These are phyloP conservation scores for Cercospora nicotianae DNA, from an alignment of 2,329 filamentous ascomycete genomes.

Conservation along the genomic window DNA sequence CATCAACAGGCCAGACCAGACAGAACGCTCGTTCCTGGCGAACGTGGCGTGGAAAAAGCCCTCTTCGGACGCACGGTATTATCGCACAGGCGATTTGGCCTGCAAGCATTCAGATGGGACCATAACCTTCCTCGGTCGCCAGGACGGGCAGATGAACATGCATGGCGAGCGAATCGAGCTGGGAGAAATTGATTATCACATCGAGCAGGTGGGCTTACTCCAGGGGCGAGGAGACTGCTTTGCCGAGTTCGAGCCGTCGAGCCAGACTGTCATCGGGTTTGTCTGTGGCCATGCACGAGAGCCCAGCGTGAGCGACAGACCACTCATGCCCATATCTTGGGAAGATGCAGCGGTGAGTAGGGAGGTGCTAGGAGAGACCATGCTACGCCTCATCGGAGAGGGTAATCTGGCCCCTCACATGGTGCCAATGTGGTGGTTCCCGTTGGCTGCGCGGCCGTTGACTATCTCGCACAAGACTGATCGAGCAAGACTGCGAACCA, in stretches of 20 bases:
- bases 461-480: neutral
- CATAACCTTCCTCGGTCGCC: conserved; percentile 57
- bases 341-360: neutral
- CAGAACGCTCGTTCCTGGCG: neutral
- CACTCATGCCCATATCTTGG: neutral
- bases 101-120: neutral
- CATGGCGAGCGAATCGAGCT: conserved; percentile 75
- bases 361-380: neutral
- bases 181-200: conserved; percentile 65
- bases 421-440: neutral
- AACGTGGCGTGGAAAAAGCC: neutral
- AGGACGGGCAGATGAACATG: conserved; percentile 76
- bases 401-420: neutral
- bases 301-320: neutral
- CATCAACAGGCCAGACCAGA: neutral
- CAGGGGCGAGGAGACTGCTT: neutral
- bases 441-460: neutral
- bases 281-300: neutral
- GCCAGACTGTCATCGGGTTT: neutral
- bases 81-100: neutral
- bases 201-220: conserved; percentile 36
- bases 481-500: neutral
- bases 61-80: neutral
- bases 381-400: neutral
- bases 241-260: neutral